phyloP scores from a whole-genome alignment of 1,139 yeast genomes.

The Candida sp. region DNA sequence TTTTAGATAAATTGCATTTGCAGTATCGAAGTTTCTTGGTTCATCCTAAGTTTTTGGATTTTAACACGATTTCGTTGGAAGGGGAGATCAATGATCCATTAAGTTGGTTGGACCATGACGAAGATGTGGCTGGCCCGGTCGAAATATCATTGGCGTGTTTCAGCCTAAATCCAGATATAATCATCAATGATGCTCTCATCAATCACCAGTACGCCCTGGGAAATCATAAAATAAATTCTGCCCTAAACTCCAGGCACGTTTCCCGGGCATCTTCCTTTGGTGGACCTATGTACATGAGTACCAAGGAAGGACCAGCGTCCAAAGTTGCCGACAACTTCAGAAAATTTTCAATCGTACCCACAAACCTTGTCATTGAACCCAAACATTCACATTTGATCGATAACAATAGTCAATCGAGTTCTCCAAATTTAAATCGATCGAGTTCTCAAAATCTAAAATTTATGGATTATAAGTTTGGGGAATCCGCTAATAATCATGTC shows the following conservation, averaged over 20 bases:
- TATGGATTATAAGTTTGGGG: slow-evolving; percentile 27
- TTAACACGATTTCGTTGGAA: slow-evolving; percentile 22
- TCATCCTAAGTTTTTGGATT: slow-evolving; percentile 46
- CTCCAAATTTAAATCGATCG: slow-evolving; percentile 8
- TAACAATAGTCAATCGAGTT: neutral
- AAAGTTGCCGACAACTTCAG: slow-evolving; percentile 14
- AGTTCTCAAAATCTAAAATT: slow-evolving; percentile 14
- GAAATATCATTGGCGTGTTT: slow-evolving; percentile 33
- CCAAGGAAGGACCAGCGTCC: slow-evolving; percentile 12
- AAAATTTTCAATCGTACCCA: slow-evolving; percentile 26
- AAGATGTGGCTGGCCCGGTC: slow-evolving; percentile 25
- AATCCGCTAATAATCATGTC: slow-evolving; percentile 4
- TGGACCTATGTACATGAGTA: slow-evolving; percentile 20
- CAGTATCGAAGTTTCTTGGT: slow-evolving; percentile 26
- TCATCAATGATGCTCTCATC: slow-evolving; percentile 4
- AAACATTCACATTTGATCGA: slow-evolving; percentile 3
- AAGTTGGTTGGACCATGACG: slow-evolving; percentile 24
- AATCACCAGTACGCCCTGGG: neutral
- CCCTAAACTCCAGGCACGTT: slow-evolving; percentile 7
- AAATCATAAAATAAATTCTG: neutral
- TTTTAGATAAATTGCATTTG: slow-evolving; percentile 8
- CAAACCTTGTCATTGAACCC: slow-evolving; percentile 20
- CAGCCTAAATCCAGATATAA: slow-evolving; percentile 22
- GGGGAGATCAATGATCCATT: slow-evolving; percentile 41
- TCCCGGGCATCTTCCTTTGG: slow-evolving; percentile 26